phyloP scores from a whole-genome alignment of 768 basidiomycete genomes.

The Boletus rubroflammeus region DNA sequence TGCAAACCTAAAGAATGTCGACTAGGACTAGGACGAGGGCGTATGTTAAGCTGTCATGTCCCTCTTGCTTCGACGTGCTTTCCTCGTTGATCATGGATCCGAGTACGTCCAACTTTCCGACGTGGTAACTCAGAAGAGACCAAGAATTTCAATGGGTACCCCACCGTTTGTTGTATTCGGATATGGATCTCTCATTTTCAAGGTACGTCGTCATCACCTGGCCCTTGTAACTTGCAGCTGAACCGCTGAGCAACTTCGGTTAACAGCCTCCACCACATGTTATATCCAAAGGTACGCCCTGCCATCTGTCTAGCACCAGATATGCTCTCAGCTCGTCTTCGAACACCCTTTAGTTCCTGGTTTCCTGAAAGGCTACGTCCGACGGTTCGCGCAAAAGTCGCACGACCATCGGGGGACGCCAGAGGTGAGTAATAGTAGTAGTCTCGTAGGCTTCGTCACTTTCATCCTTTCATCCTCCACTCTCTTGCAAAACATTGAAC shows the following conservation, averaged over 20 bases:
- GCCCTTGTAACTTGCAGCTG: background rate
- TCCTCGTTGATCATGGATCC: too few species aligned
- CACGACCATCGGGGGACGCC: slow-evolving; percentile 92
- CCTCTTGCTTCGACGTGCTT: too few species aligned
- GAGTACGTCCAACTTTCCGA: too few species aligned
- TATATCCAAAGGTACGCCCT: slow-evolving; percentile 51
- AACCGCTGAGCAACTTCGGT: background rate
- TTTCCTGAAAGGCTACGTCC: slow-evolving; percentile 86
- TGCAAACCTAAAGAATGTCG: too few species aligned
- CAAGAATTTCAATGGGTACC: too few species aligned
- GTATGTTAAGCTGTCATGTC: too few species aligned
- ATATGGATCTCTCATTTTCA: slow-evolving; percentile 92
- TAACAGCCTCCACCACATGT: slow-evolving; percentile 80
- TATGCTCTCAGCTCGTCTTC: background rate
- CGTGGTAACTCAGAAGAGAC: too few species aligned
- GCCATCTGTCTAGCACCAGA: background rate
- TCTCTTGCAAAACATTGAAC: background rate
- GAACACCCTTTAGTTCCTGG: slow-evolving; percentile 53
- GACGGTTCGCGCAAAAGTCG: slow-evolving; percentile 87
- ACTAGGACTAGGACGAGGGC: too few species aligned
- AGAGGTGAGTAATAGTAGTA: slow-evolving; percentile 54
- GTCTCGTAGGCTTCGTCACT: too few species aligned
- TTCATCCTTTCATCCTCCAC: background rate
- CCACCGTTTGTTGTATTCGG: slow-evolving; percentile 76
- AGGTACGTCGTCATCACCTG: slow-evolving; percentile 37